phyloP scores from a whole-genome alignment of 768 basidiomycete species.

The Suillus alpinus region DNA sequence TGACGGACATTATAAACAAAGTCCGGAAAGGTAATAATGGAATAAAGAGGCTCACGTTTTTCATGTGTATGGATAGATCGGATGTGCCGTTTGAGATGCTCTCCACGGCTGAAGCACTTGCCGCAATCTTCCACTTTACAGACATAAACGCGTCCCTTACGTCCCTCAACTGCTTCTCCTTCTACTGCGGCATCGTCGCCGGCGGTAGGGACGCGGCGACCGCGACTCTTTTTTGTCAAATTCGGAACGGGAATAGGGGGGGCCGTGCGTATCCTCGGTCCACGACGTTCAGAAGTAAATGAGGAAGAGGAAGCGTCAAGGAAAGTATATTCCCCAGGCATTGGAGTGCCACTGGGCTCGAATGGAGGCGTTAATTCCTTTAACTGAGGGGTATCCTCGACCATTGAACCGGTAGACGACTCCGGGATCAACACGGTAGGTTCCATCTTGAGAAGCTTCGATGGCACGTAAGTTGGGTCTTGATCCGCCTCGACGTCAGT shows the following conservation, averaged over 20 bases:
- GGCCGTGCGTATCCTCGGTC: slow-evolving; percentile 50
- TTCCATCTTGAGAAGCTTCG: slow-evolving; percentile 31
- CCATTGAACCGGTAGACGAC: slow-evolving; percentile 28
- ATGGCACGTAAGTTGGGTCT: slow-evolving; percentile 14
- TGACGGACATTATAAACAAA: slow-evolving; percentile 18
- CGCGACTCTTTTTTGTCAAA: slow-evolving; percentile 77
- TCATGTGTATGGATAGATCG: slow-evolving; percentile 74
- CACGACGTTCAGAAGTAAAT: slow-evolving; percentile 38
- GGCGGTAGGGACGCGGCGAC: slow-evolving; percentile 68
- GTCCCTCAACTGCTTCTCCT: slow-evolving; percentile 25
- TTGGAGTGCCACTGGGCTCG: slow-evolving; percentile 21
- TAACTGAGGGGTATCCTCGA: slow-evolving; percentile 22
- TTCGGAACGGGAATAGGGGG: slow-evolving; percentile 73
- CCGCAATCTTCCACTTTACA: slow-evolving; percentile 70
- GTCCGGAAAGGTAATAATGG: slow-evolving; percentile 13
- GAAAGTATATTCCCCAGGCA: slow-evolving; percentile 32
- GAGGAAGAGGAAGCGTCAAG: slow-evolving; percentile 35
- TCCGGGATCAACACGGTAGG: slow-evolving; percentile 19
- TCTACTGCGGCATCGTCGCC: slow-evolving; percentile 21
- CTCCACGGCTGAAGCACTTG: slow-evolving; percentile 70
- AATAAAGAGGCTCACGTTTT: slow-evolving; percentile 53
- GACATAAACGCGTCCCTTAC: slow-evolving; percentile 43
- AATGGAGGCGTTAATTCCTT: slow-evolving; percentile 7
- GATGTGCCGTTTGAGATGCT: slow-evolving; percentile 76
- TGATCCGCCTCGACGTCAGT: slow-evolving; percentile 31